These are phyloP conservation scores for Scopulariopsis brevicaulis DNA, from an alignment of 2,329 filamentous ascomycete species.

Conservation along the genomic window DNA sequence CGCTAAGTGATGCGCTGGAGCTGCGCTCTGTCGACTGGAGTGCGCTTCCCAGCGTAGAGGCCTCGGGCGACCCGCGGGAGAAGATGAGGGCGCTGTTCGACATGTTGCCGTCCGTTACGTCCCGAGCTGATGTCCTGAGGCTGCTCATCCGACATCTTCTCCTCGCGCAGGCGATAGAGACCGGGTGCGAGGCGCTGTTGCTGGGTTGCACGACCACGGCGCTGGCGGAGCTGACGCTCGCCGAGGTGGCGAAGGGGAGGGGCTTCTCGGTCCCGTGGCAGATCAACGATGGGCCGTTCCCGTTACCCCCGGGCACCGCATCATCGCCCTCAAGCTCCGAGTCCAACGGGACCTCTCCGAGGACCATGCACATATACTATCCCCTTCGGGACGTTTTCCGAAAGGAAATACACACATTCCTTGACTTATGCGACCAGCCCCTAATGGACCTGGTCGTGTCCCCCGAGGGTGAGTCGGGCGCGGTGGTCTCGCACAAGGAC, in stretches of 20 bases:
- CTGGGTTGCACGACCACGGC: slow-evolving; percentile 81
- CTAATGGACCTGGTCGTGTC: slow-evolving; percentile 32
- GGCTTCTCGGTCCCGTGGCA: slow-evolving; percentile 76
- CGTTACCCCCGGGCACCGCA: slow-evolving; percentile 6
- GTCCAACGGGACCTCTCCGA: slow-evolving; percentile 8
- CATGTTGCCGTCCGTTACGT: slow-evolving; percentile 60
- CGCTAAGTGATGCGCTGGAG: slow-evolving; percentile 51
- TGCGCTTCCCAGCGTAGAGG: slow-evolving; percentile 21
- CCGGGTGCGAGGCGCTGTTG: slow-evolving; percentile 58
- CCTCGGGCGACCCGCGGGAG: slow-evolving; percentile 17
- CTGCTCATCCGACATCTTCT: slow-evolving; percentile 65
- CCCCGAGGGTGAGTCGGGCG: slow-evolving; percentile 13
- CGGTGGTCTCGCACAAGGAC: slow-evolving; percentile 56
- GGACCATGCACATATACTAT: slow-evolving; percentile 45
- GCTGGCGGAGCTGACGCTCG: slow-evolving; percentile 74
- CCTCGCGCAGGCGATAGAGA: slow-evolving; percentile 47
- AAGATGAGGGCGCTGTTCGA: slow-evolving; percentile 44
- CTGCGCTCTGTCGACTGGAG: slow-evolving; percentile 42
- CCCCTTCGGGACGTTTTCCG: slow-evolving; percentile 78
- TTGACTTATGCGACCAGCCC: slow-evolving; percentile 37
- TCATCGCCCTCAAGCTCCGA: background rate
- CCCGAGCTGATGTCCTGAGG: slow-evolving; percentile 60
- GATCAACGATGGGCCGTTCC: slow-evolving; percentile 58
- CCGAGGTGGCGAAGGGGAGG: slow-evolving; percentile 83
- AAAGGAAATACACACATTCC: slow-evolving; percentile 64